Evolutionary conservation across 73 alveolate genomes (phyloP).

Genomic region (Blepharisma stoltei): DNA sequence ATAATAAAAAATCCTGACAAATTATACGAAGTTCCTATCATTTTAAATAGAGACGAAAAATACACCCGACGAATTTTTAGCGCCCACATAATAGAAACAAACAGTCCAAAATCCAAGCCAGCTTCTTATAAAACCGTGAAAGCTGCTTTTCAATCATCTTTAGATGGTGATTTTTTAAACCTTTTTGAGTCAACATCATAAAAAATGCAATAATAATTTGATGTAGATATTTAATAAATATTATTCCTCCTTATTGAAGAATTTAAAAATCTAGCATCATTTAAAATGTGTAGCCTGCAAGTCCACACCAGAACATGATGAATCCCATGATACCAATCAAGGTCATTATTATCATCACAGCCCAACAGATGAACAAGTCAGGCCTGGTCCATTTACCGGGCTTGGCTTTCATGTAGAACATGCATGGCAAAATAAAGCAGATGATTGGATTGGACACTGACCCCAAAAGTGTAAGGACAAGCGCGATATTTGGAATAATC

Average conservation of each 20-base stretch:
- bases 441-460: slow-evolving; percentile 50
- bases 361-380: slow-evolving; percentile 19
- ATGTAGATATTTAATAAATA: too few relatives aligned
- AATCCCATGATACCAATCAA: slow-evolving; percentile 6
- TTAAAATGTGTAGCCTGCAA: too few relatives aligned
- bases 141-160: background rate
- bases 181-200: background rate
- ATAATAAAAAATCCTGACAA: background rate
- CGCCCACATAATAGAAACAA: background rate
- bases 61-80: background rate
- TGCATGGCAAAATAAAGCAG: slow-evolving; percentile 52
- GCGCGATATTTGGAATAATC: slow-evolving; percentile 40
- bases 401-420: slow-evolving; percentile 44
- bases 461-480: slow-evolving; percentile 55
- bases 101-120: background rate
- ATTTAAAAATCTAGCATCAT: too few relatives aligned
- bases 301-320: slow-evolving; percentile 1
- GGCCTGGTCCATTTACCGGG: slow-evolving; percentile 27
- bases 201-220: too few relatives aligned
- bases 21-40: background rate
- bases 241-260: too few relatives aligned
- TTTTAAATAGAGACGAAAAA: background rate
- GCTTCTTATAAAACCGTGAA: background rate
- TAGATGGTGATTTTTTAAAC: background rate
- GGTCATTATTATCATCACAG: slow-evolving; percentile 12